Conservation (phyloP, 2,329 filamentous ascomycete genomes). For the Fusarium caatingaense region DNA sequence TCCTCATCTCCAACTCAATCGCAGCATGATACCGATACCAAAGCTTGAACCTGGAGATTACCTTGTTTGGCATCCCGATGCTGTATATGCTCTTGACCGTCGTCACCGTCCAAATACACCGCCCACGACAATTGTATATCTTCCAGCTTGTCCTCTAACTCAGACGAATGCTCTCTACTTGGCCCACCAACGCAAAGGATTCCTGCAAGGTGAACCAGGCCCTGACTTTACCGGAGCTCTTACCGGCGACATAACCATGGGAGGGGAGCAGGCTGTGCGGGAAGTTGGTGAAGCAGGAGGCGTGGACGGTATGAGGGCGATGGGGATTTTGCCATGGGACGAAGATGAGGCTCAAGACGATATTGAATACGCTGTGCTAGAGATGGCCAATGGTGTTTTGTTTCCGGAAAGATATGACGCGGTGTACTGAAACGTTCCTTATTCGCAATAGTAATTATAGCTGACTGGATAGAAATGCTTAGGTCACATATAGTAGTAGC, state of each 20-base stretch:
- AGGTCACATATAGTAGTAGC: not conserved
- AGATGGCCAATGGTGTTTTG: slow-evolving; percentile 55
- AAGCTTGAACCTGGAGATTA: slow-evolving; percentile 78
- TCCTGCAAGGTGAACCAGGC: slow-evolving; percentile 55
- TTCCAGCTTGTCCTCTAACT: slow-evolving; percentile 56
- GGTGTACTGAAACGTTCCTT: slow-evolving; percentile 10
- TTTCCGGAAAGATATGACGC: slow-evolving; percentile 55
- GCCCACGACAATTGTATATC: slow-evolving; percentile 51
- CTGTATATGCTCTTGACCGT: slow-evolving; percentile 76
- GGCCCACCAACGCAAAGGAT: slow-evolving; percentile 55
- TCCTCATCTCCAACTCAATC: slow-evolving; percentile 73
- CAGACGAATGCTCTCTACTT: slow-evolving; percentile 58
- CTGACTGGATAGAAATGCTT: not conserved
- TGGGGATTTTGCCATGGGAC: slow-evolving; percentile 57
- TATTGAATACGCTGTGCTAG: slow-evolving; percentile 51
- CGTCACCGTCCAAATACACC: slow-evolving; percentile 38
- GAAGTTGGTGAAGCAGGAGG: slow-evolving; percentile 56
- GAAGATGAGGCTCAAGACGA: slow-evolving; percentile 51
- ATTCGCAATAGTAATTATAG: not conserved
- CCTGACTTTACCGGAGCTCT: slow-evolving; percentile 54
- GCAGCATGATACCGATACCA: slow-evolving; percentile 77
- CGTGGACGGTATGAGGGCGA: slow-evolving; percentile 54
- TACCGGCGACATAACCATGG: slow-evolving; percentile 51
- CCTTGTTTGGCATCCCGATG: slow-evolving; percentile 79
- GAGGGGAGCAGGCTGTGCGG: slow-evolving; percentile 52